Evolutionary conservation across 83 land plant genomes (phyloP).

Genomic region (Isoetes engelmannii): DNA sequence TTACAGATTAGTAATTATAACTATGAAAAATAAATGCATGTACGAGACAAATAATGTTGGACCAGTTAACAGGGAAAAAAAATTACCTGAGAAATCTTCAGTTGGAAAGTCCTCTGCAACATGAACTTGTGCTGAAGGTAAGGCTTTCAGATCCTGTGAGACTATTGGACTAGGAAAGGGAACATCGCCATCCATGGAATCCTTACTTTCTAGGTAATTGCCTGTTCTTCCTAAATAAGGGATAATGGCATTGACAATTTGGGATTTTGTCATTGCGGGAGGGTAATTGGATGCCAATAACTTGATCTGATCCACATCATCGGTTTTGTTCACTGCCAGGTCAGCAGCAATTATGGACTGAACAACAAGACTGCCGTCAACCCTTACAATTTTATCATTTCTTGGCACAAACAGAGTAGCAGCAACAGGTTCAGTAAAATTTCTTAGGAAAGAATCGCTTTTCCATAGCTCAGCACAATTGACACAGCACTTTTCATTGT

Average conservation of each 20-base stretch:
- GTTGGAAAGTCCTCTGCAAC: background rate
- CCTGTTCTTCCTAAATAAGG: background rate
- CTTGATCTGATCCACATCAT: too few species aligned
- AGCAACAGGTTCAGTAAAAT: background rate
- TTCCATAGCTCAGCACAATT: background rate
- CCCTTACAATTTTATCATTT: background rate
- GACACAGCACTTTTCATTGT: background rate
- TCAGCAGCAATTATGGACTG: background rate
- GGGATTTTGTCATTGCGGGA: background rate
- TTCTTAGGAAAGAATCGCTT: conserved; percentile 1
- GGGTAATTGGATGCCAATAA: too few species aligned
- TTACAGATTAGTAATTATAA: background rate
- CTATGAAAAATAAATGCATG: background rate
- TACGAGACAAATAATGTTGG: background rate
- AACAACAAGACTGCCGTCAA: background rate
- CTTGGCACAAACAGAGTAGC: too few species aligned
- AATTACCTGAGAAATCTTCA: background rate
- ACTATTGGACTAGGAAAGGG: background rate
- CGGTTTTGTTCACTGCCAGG: background rate
- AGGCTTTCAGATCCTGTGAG: background rate
- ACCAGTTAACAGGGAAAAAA: background rate
- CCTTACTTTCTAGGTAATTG: background rate
- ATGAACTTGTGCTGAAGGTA: background rate
- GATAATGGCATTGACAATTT: background rate
- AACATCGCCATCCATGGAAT: background rate